Conservation (phyloP, 2,329 filamentous ascomycete species). For the Colletotrichum liriopes region DNA sequence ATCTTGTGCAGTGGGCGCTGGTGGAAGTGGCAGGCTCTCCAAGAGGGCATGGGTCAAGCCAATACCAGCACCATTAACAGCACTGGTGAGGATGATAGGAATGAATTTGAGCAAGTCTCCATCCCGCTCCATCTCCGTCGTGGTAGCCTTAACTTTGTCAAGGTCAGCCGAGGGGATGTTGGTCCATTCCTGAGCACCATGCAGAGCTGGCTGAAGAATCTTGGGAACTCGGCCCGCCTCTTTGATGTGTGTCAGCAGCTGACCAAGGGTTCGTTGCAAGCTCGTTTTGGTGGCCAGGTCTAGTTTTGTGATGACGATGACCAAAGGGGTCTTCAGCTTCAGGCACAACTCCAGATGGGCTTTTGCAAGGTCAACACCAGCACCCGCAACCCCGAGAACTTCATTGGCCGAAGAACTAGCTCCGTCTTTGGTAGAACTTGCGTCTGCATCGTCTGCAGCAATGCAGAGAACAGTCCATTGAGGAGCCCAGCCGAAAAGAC, state of each 20-base stretch:
- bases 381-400: slow-evolving; percentile 63
- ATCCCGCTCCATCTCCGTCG: slow-evolving; percentile 65
- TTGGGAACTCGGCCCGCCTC: slow-evolving; percentile 80
- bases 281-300: slow-evolving; percentile 85
- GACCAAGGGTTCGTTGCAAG: slow-evolving; percentile 79
- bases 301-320: slow-evolving; percentile 90
- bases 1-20: slow-evolving; percentile 66
- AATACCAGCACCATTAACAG: slow-evolving; percentile 87
- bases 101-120: slow-evolving; percentile 69
- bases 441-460: slow-evolving; percentile 80
- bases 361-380: slow-evolving; percentile 79
- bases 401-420: slow-evolving; percentile 68
- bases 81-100: slow-evolving; percentile 90
- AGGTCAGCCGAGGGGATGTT: slow-evolving; percentile 71
- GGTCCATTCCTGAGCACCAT: slow-evolving; percentile 66
- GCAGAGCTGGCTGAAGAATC: slow-evolving; percentile 75
- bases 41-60: slow-evolving; percentile 87
- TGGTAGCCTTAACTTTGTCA: slow-evolving; percentile 69
- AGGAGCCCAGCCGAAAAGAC: slow-evolving; percentile 94
- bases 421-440: slow-evolving; percentile 49
- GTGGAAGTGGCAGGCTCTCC: slow-evolving; percentile 80
- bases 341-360: slow-evolving; percentile 90
- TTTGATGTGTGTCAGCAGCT: slow-evolving; percentile 85
- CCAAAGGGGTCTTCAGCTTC: slow-evolving; percentile 82
- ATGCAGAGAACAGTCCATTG: slow-evolving; percentile 95